Percentiles rank a stretch among this genome's conserved stretches.
Evolutionary conservation across 768 basidiomycete genomes (phyloP).

Genomic region (Polyporus arcularius): DNA sequence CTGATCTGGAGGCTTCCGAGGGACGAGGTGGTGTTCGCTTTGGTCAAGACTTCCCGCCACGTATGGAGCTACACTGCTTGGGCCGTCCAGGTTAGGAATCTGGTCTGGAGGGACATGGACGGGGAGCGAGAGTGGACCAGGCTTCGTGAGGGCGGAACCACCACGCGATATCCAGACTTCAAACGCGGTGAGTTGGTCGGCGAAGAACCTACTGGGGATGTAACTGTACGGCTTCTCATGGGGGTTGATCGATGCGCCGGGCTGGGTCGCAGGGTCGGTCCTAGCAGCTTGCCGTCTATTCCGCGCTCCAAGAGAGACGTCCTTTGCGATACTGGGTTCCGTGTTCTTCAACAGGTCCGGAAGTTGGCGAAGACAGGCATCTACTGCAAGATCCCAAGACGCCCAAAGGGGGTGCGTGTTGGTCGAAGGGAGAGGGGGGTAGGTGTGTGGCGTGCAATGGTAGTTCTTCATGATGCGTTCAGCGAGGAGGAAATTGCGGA

Average conservation of each 20-base stretch:
- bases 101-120: conserved; percentile 12
- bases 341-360: conserved; percentile 66
- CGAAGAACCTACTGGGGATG: conserved; percentile 87
- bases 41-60: conserved; percentile 21
- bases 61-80: conserved; percentile 2
- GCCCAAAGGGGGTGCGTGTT: conserved; percentile 97
- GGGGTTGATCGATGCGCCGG: conserved; percentile 8
- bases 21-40: conserved; percentile 59
- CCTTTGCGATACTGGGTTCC: conserved; percentile 21
- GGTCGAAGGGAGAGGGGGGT: conserved; percentile 90
- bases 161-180: conserved; percentile 98
- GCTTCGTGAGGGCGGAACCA: conserved; percentile 78
- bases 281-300: conserved; percentile 25
- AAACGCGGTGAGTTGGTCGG: conserved; percentile 95
- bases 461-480: conserved; percentile 98
- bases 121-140: conserved; percentile 75
- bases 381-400: conserved; percentile 97
- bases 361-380: conserved; percentile 91
- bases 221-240: conserved; percentile 66
- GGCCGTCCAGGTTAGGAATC: conserved; percentile 1
- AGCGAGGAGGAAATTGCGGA: conserved; percentile 95
- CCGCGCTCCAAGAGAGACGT: conserved; percentile 26
- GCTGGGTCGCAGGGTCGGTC: conserved; percentile 9
- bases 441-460: conserved; percentile 93
- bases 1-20: conserved; percentile 93